A percentile compares a stretch with the other conserved stretches of the same genome.
Conservation (phyloP, 148 eudicot species). For the Camellia lanceoleosa region DNA sequence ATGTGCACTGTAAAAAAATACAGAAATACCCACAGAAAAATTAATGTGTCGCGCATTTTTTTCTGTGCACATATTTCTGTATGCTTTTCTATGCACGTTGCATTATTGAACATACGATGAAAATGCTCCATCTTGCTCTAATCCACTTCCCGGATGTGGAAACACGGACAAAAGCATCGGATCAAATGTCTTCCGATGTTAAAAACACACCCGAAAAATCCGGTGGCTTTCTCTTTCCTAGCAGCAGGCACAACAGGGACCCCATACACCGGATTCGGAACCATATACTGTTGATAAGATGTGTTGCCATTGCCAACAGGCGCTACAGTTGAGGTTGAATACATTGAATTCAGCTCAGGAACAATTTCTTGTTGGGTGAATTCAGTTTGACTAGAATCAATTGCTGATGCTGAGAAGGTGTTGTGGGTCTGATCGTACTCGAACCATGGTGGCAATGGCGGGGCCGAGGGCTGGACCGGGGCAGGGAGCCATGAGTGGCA, state of each 20-base stretch:
- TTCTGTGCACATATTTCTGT: too few species aligned
- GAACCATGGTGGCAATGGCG: constrained; percentile 43
- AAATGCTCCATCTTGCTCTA: background rate
- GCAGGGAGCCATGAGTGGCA: constrained; percentile 1
- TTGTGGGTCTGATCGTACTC: constrained; percentile 20
- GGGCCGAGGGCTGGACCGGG: constrained; percentile 45
- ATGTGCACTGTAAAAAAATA: too few species aligned
- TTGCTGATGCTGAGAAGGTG: background rate
- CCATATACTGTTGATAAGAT: constrained; percentile 32
- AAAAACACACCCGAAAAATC: constrained; percentile 25
- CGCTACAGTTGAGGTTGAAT: background rate
- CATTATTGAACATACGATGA: too few species aligned
- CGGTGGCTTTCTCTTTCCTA: constrained; percentile 20
- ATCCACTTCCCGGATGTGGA: constrained; percentile 5
- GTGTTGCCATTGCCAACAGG: background rate
- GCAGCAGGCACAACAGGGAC: constrained; percentile 20
- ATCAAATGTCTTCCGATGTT: constrained; percentile 26
- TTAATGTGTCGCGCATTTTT: too few species aligned
- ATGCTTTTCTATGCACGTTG: too few species aligned
- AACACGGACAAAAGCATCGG: constrained; percentile 26
- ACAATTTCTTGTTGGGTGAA: constrained; percentile 7
- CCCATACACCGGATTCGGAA: constrained; percentile 23
- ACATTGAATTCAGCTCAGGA: background rate
- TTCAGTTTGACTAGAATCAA: constrained; percentile 9
- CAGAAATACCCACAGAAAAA: too few species aligned